Evolutionary conservation across 768 basidiomycete genomes (phyloP).

Genomic region (Mycena galericulata): DNA sequence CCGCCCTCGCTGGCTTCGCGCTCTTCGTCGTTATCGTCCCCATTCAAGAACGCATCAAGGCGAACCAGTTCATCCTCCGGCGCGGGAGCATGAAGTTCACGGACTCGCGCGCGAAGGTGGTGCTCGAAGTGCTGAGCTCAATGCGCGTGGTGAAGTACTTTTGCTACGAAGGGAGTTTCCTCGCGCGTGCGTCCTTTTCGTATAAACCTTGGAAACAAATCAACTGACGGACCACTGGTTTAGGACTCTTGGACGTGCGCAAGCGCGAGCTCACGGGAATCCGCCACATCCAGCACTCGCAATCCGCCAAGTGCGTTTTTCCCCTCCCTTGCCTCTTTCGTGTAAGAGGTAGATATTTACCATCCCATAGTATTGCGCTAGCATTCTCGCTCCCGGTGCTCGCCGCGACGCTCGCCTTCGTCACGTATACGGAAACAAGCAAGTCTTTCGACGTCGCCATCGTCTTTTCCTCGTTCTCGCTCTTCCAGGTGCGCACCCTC

Average conservation of each 20-base stretch:
- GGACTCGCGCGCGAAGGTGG: slow-evolving; percentile 56
- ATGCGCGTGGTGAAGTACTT: slow-evolving; percentile 66
- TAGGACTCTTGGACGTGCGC: slow-evolving; percentile 49
- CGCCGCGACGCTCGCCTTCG: slow-evolving; percentile 74
- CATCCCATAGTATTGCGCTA: slow-evolving; percentile 55
- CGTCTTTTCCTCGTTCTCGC: slow-evolving; percentile 61
- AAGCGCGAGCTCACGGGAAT: slow-evolving; percentile 66
- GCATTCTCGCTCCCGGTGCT: slow-evolving; percentile 72
- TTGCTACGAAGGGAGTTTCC: slow-evolving; percentile 46
- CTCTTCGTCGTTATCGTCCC: slow-evolving; percentile 61
- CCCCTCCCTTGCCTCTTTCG: not conserved
- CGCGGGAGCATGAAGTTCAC: slow-evolving; percentile 60
- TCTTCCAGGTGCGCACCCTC: no score
- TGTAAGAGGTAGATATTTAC: not conserved
- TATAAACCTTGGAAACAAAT: no score
- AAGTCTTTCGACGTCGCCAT: slow-evolving; percentile 71
- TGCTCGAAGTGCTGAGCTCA: slow-evolving; percentile 57
- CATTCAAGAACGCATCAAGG: slow-evolving; percentile 61
- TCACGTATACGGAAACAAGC: slow-evolving; percentile 70
- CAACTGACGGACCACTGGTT: no score
- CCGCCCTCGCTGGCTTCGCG: slow-evolving; percentile 63
- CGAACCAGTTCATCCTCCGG: slow-evolving; percentile 55
- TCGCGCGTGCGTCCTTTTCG: not conserved
- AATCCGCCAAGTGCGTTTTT: slow-evolving; percentile 67
- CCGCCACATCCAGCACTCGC: slow-evolving; percentile 66